phyloP scores from a whole-genome alignment of 2,329 filamentous ascomycete genomes.

The Colletotrichum theobromicola region DNA sequence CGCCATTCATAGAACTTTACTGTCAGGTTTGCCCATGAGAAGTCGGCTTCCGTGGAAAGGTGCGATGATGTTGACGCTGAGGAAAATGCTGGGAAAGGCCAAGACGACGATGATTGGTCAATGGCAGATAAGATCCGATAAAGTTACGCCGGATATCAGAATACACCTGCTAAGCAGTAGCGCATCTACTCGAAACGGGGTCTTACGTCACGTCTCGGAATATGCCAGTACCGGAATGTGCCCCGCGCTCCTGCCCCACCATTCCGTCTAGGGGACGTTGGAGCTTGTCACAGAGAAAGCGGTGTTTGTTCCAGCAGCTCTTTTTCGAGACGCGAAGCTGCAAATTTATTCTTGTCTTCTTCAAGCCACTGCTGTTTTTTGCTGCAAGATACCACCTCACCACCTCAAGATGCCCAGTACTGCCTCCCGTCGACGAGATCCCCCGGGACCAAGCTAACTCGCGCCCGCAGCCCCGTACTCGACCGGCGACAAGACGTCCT shows the following conservation, averaged over 20 bases:
- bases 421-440: background rate
- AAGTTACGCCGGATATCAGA: background rate
- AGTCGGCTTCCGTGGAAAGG: background rate
- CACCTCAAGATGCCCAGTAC: conserved; percentile 15
- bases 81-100: too few relatives aligned
- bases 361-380: background rate
- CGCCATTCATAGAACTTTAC: background rate
- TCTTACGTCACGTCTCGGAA: background rate
- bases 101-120: background rate
- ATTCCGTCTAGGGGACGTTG: background rate
- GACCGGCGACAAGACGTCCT: conserved; percentile 84
- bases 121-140: background rate
- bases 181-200: background rate
- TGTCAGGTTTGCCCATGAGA: background rate
- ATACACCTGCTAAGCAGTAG: background rate
- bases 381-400: background rate
- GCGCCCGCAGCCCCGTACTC: conserved; percentile 69
- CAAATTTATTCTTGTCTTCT: background rate
- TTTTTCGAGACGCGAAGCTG: background rate
- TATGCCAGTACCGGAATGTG: conserved; percentile 6
- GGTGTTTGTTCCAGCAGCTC: background rate
- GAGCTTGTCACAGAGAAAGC: conserved; percentile 11
- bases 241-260: conserved; percentile 16
- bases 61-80: background rate
- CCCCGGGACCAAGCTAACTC: background rate